phyloP scores from a whole-genome alignment of 1,139 yeast species.

The Magnusiomyces sp. region DNA sequence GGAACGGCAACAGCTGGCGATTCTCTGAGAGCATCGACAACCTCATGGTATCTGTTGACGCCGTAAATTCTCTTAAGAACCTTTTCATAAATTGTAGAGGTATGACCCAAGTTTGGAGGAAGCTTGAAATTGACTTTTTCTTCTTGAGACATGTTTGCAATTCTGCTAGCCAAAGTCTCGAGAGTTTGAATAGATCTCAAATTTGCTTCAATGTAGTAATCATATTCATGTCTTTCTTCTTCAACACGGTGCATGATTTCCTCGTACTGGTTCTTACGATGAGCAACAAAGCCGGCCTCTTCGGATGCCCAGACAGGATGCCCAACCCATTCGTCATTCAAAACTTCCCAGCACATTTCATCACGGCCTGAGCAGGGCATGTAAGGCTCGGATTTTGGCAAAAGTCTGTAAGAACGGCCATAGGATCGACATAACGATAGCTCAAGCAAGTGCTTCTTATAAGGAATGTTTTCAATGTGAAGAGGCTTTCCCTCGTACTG shows the following conservation, averaged over 20 bases:
- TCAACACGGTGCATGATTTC: conserved; percentile 91
- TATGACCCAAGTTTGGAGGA: conserved; percentile 90
- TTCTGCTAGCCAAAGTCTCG: conserved; percentile 90
- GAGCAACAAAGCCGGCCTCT: conserved; percentile 96
- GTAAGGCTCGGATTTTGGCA: conserved; percentile 89
- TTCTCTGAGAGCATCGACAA: conserved; percentile 89
- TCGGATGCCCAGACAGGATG: conserved; percentile 99
- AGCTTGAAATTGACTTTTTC: conserved; percentile 79
- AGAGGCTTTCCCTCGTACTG: conserved; percentile 56
- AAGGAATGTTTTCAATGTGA: conserved; percentile 78
- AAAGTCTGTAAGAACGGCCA: conserved; percentile 88
- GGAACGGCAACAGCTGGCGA: conserved; percentile 95
- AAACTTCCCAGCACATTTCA: conserved; percentile 98
- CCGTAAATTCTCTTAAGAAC: conserved; percentile 89
- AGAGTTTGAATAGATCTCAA: conserved; percentile 89
- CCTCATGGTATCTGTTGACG: conserved; percentile 91
- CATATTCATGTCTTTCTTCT: conserved; percentile 96
- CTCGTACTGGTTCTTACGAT: conserved; percentile 94
- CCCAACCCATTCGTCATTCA: conserved; percentile 98
- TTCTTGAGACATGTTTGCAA: conserved; percentile 86
- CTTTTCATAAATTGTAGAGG: conserved; percentile 88
- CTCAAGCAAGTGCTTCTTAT: conserved; percentile 84
- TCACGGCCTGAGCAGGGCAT: conserved; percentile 99
- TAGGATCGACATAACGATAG: conserved; percentile 66
- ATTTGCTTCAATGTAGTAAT: conserved; percentile 89